A percentile compares a stretch with the other conserved stretches of the same genome.
Conservation (phyloP, 345 rosid genomes). For the Anacardium occidentale region DNA sequence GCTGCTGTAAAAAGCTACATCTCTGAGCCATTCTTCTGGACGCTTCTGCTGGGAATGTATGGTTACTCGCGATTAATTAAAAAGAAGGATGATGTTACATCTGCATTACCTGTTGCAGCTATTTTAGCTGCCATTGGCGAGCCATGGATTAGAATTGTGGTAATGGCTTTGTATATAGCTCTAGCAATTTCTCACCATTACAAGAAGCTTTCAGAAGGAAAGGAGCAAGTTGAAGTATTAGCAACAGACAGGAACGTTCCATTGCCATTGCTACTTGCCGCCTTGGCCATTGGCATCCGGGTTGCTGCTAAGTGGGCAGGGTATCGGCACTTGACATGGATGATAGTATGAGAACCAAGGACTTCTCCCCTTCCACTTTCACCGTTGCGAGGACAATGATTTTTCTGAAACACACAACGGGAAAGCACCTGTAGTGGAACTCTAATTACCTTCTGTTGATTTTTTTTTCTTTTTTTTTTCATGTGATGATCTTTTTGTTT, state of each 20-base stretch:
- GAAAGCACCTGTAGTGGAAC: not conserved
- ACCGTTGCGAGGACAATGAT: not conserved
- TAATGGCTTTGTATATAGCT: constrained; percentile 48
- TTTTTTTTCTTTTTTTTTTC: no score
- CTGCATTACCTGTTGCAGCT: constrained; percentile 78
- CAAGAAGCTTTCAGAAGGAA: constrained; percentile 35
- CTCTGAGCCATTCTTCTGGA: constrained; percentile 84
- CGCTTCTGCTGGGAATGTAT: constrained; percentile 57
- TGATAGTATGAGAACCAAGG: constrained; percentile 48
- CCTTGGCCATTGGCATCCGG: constrained; percentile 79
- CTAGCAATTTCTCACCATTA: constrained; percentile 70
- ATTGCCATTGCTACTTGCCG: constrained; percentile 63
- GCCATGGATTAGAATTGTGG: constrained; percentile 80
- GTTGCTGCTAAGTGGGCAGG: constrained; percentile 90
- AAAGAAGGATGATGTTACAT: constrained; percentile 76
- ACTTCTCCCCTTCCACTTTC: not conserved
- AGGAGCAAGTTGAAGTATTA: constrained; percentile 42
- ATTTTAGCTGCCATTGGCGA: constrained; percentile 79
- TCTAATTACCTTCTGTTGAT: not conserved
- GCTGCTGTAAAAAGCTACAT: constrained; percentile 73
- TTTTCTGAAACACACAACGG: not conserved
- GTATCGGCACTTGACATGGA: constrained; percentile 88
- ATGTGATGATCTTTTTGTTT: not conserved
- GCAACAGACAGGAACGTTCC: constrained; percentile 39
- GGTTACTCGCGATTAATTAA: constrained; percentile 56